Conservation (phyloP, 352 stramenopile species). For the Halophytophthora polymorphica region DNA sequence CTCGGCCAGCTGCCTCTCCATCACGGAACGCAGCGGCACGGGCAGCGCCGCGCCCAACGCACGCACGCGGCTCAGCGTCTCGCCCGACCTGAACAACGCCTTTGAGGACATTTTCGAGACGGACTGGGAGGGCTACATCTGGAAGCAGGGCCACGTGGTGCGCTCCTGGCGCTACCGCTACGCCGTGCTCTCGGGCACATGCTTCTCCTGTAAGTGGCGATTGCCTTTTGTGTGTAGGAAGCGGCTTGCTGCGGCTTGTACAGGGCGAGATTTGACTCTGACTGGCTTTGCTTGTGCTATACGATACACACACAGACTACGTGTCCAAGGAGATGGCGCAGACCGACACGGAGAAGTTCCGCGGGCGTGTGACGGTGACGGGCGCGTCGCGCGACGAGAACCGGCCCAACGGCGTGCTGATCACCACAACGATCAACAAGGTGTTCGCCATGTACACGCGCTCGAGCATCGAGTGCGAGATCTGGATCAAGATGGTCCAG, state of each 20-base stretch:
- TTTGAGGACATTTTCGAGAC: conserved; percentile 87
- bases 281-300: not conserved
- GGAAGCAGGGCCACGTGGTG: conserved; percentile 86
- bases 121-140: conserved; percentile 87
- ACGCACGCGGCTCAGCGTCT: conserved; percentile 56
- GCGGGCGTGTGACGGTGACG: conserved; percentile 76
- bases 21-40: conserved; percentile 42
- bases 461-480: conserved; percentile 74
- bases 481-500: conserved; percentile 85
- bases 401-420: conserved; percentile 72
- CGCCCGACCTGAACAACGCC: conserved; percentile 58
- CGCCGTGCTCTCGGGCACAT: conserved; percentile 73
- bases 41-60: conserved; percentile 24
- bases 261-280: no score
- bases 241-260: no score
- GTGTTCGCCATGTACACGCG: conserved; percentile 83
- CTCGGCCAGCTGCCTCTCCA: conserved; percentile 48
- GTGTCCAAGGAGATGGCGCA: conserved; percentile 77
- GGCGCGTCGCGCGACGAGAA: conserved; percentile 60
- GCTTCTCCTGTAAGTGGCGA: conserved; percentile 49
- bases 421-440: conserved; percentile 87
- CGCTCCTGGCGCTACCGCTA: conserved; percentile 85
- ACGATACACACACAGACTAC: conserved; percentile 35
- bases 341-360: conserved; percentile 80
- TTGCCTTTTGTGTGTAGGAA: not conserved